Conservation (phyloP, 306 rosid genomes). For the Gynostemma pentaphyllum region DNA sequence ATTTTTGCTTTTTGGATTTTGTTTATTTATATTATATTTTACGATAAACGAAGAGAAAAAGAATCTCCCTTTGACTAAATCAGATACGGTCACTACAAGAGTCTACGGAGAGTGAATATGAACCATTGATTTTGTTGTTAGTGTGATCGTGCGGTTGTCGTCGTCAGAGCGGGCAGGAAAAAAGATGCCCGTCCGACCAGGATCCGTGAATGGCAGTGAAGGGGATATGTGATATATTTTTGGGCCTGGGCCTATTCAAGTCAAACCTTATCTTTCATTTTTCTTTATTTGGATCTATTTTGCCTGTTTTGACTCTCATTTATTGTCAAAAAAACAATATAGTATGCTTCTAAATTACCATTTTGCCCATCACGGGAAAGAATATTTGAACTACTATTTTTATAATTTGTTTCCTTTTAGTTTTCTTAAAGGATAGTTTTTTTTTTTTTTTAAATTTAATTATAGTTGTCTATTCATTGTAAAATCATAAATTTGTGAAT, state of each 20-base stretch:
- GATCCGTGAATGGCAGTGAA: conserved; percentile 19
- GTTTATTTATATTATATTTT: not conserved
- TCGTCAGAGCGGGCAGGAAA: not conserved
- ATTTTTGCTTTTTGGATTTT: not conserved
- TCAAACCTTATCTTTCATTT: conserved; percentile 11
- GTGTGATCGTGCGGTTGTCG: conserved; percentile 9
- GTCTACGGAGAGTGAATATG: not conserved
- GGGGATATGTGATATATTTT: conserved; percentile 8
- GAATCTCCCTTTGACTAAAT: conserved; percentile 15
- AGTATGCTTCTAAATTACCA: not conserved
- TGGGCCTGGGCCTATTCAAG: conserved; percentile 18
- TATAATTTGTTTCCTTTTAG: no score
- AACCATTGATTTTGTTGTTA: not conserved
- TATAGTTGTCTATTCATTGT: no score
- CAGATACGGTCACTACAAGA: no score
- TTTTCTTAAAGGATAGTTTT: no score
- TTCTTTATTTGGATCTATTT: not conserved
- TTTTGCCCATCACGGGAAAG: conserved; percentile 6
- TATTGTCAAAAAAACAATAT: not conserved
- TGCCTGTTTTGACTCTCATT: conserved; percentile 6
- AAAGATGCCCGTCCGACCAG: conserved; percentile 19
- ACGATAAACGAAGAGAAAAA: not conserved
- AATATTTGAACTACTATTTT: no score
- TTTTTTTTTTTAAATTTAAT: not conserved
- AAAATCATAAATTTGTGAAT: no score